Base-by-base conservation (phyloP, 768 basidiomycete species). In the Amanita phalloides region DNA sequence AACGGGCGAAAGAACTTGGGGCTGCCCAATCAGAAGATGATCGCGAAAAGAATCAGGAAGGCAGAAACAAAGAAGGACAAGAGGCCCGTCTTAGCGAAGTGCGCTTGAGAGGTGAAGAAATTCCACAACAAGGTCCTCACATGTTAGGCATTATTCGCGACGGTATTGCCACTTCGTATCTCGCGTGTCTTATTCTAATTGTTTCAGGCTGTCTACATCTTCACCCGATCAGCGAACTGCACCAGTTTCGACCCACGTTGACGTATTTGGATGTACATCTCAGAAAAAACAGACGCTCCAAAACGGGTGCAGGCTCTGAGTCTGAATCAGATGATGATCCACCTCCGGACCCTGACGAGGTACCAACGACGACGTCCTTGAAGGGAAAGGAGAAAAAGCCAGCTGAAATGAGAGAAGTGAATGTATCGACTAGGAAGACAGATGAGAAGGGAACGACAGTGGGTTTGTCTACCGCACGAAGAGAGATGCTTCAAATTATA, bases 211-310 rank as follows among this genome's bases (percentile, higher is more conserved):
- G 75, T 54, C 69, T 92, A 42, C 80, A 91, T 64, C 71, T 92
- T 13, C 83, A 91, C 61, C 86, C 88, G 36, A 77, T 92, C 60
- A 76, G 68, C 55, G 79, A 88, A 67, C 84, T 79, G 0, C 85
- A 90, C 60, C 90, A 92, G 63, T 74, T 92, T 57, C 81, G 89
- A 42, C 90, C 90, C 7, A 84, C 85, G 2, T 66, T 91, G 57
- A 87, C 86, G 14, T 88, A 92, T 66, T 72, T 92, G 55, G 90
- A 92, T 62, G 66, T 78, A 53, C 62, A 84, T 50, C 80, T 82
- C 21, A 79, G 79, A 35, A 88, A 84, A 68, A 70, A 64, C 54
- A 78, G 72, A 57, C 79, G 76, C 20, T 62, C 64, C 44, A 69
- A 71, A 20, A 28, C 42, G 17, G 68, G 69, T 38, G 75, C 59